Base-by-base conservation (phyloP, 208 protist species). In the Trypanosoma theileri region DNA sequence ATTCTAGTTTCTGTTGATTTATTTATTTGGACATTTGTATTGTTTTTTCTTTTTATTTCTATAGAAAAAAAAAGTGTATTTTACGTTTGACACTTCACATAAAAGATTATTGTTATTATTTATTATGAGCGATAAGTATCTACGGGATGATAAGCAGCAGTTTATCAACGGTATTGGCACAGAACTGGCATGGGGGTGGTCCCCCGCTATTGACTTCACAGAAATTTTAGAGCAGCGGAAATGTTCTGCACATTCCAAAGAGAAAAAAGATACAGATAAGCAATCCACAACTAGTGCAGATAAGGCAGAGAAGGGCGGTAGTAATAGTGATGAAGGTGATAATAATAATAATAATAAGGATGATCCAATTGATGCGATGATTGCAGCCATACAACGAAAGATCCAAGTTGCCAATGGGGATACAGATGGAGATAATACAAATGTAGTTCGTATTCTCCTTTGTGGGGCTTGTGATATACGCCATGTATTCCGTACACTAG, bases 121-220 rank as follows among this genome's bases (percentile, higher is more conserved):
- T 35, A 4, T 41, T 10, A 96, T 96, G 91, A 93, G 91, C 65
- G 82, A 92, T 71, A 96, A 94, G 69, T 97, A 95, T 62, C 68
- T 95, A 3, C 81, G 83, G 3, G 82, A 86, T 56, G 87, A 91
- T 55, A 78, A 79, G 59, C 79, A 92, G 73, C 83, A 91, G 35
- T 79, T 97, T 26, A 77, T 95, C 48, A 95, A 97, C 62, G 67
- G 81, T 3, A 82, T 97, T 28, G 92, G 92, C 22, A 95, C 77
- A 4, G 92, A 97, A 66, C 61, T 85, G 46, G 82, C 78, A 52
- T 97, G 92, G 89, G 92, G 92, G 13, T 97, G 92, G 89, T 95
- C 89, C 14, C 92, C 89, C 10, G 87, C 89, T 0, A 67, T 97
- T 14, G 88, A 97, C 61, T 93, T 95, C 50, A 61, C 61, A 12